A percentile compares a stretch with the other conserved stretches of the same genome.
Evolutionary conservation across 176 grass and related monocot species (phyloP).

Genomic region (Pharus latifolius): DNA sequence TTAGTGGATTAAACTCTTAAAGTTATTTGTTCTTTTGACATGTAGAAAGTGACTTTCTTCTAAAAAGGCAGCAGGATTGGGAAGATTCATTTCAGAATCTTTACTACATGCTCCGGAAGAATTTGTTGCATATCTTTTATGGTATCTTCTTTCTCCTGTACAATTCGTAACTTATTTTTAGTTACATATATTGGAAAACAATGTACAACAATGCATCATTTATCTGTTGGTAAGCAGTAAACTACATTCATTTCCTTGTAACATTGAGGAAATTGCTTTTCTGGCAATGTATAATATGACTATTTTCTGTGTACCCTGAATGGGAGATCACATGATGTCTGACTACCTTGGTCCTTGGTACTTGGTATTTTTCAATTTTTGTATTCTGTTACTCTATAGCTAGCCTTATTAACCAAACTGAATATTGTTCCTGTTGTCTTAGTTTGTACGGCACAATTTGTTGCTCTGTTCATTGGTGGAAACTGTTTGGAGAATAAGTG

Average conservation of each 20-base stretch:
- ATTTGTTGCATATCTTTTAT: constrained; percentile 79
- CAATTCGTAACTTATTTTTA: not conserved
- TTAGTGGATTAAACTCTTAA: not conserved
- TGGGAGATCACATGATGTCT: not conserved
- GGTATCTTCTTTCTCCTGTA: constrained; percentile 36
- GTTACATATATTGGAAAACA: not conserved
- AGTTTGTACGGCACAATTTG: constrained; percentile 90
- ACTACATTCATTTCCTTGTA: not conserved
- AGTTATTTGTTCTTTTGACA: not conserved
- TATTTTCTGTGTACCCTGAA: not conserved
- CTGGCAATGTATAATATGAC: not conserved
- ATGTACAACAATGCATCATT: not conserved
- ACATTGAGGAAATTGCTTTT: not conserved
- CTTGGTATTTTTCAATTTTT: not conserved
- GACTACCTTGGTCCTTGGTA: too few species aligned
- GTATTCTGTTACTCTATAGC: not conserved
- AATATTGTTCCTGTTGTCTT: not conserved
- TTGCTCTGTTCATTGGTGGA: constrained; percentile 65
- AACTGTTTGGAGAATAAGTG: constrained; percentile 37
- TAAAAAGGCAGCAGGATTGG: constrained; percentile 71
- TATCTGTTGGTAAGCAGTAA: not conserved
- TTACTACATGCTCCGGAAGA: constrained; percentile 87
- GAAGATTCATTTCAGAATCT: constrained; percentile 81
- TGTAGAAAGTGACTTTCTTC: constrained; percentile 67
- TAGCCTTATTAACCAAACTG: constrained; percentile 7